Percentiles rank a stretch among this genome's conserved stretches.
phyloP scores from a whole-genome alignment of 768 basidiomycete genomes.

The Tylopilus intermedius region DNA sequence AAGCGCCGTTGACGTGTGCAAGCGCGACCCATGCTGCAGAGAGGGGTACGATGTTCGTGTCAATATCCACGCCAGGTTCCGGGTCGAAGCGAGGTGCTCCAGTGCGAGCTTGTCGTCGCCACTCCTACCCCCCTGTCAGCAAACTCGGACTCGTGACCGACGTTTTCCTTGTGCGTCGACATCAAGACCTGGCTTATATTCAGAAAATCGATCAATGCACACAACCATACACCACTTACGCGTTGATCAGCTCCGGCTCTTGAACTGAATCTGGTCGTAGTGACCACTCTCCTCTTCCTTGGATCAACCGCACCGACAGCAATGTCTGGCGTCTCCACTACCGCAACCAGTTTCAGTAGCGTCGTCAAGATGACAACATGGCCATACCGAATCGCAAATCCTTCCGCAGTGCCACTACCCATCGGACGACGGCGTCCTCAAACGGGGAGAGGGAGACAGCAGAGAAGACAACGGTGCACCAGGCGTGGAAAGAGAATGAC shows the following conservation, averaged over 20 bases:
- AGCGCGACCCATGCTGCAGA: too few species aligned
- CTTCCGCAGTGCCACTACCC: slow-evolving; percentile 19
- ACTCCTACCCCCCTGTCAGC: background rate
- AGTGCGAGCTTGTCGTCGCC: background rate
- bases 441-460: slow-evolving; percentile 26
- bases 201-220: background rate
- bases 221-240: slow-evolving; percentile 40
- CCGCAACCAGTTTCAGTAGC: slow-evolving; percentile 64
- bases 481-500: slow-evolving; percentile 36
- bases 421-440: slow-evolving; percentile 33
- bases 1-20: slow-evolving; percentile 3
- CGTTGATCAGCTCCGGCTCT: slow-evolving; percentile 75
- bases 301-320: too few species aligned
- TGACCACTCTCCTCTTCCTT: slow-evolving; percentile 36
- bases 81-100: slow-evolving; percentile 16
- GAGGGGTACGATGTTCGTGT: slow-evolving; percentile 54
- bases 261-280: slow-evolving; percentile 83
- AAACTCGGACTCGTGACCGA: too few species aligned
- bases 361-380: slow-evolving; percentile 49
- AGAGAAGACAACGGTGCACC: slow-evolving; percentile 36
- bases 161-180: slow-evolving; percentile 53
- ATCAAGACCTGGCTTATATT: slow-evolving; percentile 58
- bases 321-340: slow-evolving; percentile 84
- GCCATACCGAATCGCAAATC: slow-evolving; percentile 52
- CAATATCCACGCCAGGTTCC: slow-evolving; percentile 51